Percentiles rank a stretch among this genome's conserved stretches.
Evolutionary conservation across 352 stramenopile species (phyloP).

Genomic region (Phytophthora ohioensis): DNA sequence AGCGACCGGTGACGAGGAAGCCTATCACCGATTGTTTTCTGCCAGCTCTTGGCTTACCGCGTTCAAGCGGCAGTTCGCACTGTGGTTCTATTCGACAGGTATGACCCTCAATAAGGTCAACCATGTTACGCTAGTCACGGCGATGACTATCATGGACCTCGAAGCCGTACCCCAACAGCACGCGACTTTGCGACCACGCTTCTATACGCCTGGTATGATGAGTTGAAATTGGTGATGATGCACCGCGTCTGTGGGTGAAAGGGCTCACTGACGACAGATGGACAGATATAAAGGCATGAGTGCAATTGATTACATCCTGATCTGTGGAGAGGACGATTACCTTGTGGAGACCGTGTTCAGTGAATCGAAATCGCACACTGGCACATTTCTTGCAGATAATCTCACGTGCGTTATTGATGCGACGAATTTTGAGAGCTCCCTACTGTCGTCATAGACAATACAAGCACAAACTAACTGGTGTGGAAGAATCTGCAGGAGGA

Average conservation of each 20-base stretch:
- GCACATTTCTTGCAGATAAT: not conserved
- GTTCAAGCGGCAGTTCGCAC: constrained; percentile 9
- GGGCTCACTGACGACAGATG: not conserved
- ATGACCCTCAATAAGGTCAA: constrained; percentile 18
- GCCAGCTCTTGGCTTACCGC: not conserved
- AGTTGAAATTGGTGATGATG: constrained; percentile 1
- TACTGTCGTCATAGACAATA: constrained; percentile 22
- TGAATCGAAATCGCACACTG: constrained; percentile 3
- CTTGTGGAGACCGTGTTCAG: constrained; percentile 15
- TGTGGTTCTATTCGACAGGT: constrained; percentile 21
- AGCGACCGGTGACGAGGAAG: not conserved
- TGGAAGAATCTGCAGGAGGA: not conserved
- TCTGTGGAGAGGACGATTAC: not conserved
- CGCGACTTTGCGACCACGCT: not conserved
- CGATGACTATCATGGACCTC: not conserved
- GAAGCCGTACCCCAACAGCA: not conserved
- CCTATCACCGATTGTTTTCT: constrained; percentile 8
- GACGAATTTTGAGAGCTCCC: not conserved
- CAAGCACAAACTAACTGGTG: constrained; percentile 1
- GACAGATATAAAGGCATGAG: constrained; percentile 16
- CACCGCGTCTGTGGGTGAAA: not conserved
- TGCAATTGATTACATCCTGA: constrained; percentile 14
- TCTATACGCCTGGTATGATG: not conserved
- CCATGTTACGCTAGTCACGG: not conserved
- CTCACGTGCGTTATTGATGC: not conserved